These are phyloP conservation scores for Nemania abortiva DNA, from an alignment of 2,329 filamentous ascomycete genomes.

Conservation along the genomic window DNA sequence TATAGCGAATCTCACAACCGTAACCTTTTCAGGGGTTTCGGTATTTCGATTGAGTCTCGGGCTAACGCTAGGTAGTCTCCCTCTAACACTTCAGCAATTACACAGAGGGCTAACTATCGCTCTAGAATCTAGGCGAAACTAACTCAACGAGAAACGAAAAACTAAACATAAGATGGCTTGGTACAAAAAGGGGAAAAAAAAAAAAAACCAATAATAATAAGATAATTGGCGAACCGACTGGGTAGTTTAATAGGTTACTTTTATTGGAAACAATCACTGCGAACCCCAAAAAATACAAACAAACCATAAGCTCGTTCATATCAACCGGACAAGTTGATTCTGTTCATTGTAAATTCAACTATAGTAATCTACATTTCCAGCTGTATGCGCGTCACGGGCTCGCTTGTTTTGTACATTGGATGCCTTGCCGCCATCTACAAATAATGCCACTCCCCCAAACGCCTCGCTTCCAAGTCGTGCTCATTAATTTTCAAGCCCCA, in stretches of 20 bases:
- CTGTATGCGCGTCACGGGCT: slow-evolving; percentile 34
- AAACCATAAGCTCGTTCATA: not conserved
- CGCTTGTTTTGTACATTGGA: slow-evolving; percentile 41
- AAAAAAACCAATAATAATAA: too few relatives aligned
- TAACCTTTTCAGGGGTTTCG: too few relatives aligned
- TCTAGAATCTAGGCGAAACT: too few relatives aligned
- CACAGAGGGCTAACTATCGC: too few relatives aligned
- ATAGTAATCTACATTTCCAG: slow-evolving; percentile 43
- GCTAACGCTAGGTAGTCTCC: too few relatives aligned
- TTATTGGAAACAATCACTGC: not conserved
- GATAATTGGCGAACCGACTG: too few relatives aligned
- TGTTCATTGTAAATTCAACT: slow-evolving; percentile 22
- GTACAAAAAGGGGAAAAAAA: too few relatives aligned
- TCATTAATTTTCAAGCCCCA: slow-evolving; percentile 51
- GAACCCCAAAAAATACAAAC: not conserved
- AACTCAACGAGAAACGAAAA: too few relatives aligned
- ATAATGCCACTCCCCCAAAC: slow-evolving; percentile 38
- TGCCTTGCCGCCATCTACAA: slow-evolving; percentile 38
- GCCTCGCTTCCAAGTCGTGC: slow-evolving; percentile 42
- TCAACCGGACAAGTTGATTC: slow-evolving; percentile 13
- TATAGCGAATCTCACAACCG: too few relatives aligned
- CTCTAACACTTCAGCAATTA: too few relatives aligned
- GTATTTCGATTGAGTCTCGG: too few relatives aligned
- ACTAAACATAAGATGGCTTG: too few relatives aligned
- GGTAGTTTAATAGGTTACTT: not conserved